Base-by-base conservation (phyloP, 2,329 filamentous ascomycete species). In the Fusarium liriodendri region DNA sequence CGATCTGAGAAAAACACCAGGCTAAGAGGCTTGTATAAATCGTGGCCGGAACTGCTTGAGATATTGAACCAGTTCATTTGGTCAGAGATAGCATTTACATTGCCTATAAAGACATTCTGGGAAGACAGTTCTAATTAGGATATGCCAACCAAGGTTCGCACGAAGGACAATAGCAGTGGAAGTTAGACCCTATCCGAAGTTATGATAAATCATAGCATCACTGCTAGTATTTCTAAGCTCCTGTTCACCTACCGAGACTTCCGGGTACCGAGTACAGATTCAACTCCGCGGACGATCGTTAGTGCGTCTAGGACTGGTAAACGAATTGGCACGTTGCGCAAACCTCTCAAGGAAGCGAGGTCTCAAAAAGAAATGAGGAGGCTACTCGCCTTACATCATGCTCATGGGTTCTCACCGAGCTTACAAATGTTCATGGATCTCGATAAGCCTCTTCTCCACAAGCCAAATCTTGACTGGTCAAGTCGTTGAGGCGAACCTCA, bases 31-130 rank as follows among this genome's bases (percentile, higher is more conserved):
- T 27, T 66, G 25, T 78, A 79, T 62, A 54, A 7, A 13, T 81
- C 83, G 50, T 84, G 82, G 81, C 27, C 75, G 9, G 78, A 79
- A 42, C 22, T 84, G 25, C 71, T 80, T 32, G 50, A 54, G 18
- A 76, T 82, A 25, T 62, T 85, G 45, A 78, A 77, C 57, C 75
- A 76, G 32, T 85, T 84, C 55, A 81, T 83, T 38, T 85, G 84
- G 83, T 85, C 83, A 11, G 80, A 84, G 2, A 78, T 75, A 5
- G 82, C 82, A 33, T 85, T 84, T 59, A 14, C 63, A 50, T 40
- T 66, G 5, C 77, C 79, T 2, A 78, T 81, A 0, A 79, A 78
- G 52, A 69, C 47, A 3, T 80, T 85, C 54, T 84, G 80, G 81
- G 75, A 80, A 59, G 80, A 82, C 3, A 37, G 8, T 11, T 25